Conservation (phyloP, 2,329 filamentous ascomycete species). For the Penicillium sp. region DNA sequence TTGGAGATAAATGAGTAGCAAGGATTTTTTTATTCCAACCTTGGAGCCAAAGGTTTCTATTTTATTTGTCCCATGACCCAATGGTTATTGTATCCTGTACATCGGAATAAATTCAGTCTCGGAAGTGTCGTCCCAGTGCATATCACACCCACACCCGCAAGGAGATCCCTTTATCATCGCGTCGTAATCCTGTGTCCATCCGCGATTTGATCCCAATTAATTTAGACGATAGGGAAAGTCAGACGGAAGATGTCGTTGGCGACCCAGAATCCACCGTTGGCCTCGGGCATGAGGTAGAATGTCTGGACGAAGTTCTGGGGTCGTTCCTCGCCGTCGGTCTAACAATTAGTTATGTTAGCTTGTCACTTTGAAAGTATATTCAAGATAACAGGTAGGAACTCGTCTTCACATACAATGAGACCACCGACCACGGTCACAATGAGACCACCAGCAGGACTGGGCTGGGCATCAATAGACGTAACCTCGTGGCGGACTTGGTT, state of each 20-base stretch:
- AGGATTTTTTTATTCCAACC: background rate
- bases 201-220: background rate
- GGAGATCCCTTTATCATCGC: slow-evolving; percentile 10
- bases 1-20: background rate
- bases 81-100: background rate
- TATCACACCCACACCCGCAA: background rate
- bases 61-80: background rate
- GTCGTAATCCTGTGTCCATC: slow-evolving; percentile 10
- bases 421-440: slow-evolving; percentile 86
- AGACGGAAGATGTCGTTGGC: slow-evolving; percentile 96
- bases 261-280: slow-evolving; percentile 72
- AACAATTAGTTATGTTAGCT: background rate
- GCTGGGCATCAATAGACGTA: slow-evolving; percentile 79
- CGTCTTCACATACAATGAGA: slow-evolving; percentile 65
- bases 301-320: slow-evolving; percentile 90
- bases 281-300: slow-evolving; percentile 78
- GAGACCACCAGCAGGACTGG: slow-evolving; percentile 69
- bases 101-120: background rate
- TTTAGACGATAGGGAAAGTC: slow-evolving; percentile 56
- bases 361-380: too few relatives aligned
- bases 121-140: background rate
- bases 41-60: background rate
- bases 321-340: slow-evolving; percentile 83
- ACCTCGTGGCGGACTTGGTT: slow-evolving; percentile 76
- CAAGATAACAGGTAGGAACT: too few relatives aligned